Conservation (phyloP, 148 eudicot genomes). For the Persicaria maculosa region DNA sequence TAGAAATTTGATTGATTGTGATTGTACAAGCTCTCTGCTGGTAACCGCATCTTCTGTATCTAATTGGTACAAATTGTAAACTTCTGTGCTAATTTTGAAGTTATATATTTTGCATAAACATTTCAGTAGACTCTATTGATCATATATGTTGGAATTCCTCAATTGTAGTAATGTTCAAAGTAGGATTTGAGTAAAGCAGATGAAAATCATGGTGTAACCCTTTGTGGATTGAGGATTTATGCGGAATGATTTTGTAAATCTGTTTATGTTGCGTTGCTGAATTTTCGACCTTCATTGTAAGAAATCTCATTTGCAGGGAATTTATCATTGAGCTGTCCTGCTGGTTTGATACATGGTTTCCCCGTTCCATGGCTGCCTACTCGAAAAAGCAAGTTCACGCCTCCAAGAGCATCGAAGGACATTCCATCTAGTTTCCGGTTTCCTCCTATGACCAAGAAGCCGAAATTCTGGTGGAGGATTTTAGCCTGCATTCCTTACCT, state of each 20-base stretch:
- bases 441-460: slow-evolving; percentile 60
- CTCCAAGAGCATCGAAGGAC: slow-evolving; percentile 50
- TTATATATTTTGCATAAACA: background rate
- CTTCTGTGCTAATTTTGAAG: background rate
- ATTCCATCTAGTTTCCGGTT: slow-evolving; percentile 29
- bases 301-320: background rate
- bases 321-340: background rate
- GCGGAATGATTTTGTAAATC: no score
- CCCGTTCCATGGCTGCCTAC: slow-evolving; percentile 20
- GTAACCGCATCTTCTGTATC: background rate
- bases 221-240: no score
- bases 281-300: background rate
- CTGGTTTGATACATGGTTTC: background rate
- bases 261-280: no score
- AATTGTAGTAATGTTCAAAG: no score
- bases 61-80: background rate
- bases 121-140: no score
- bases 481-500: slow-evolving; percentile 74
- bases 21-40: background rate
- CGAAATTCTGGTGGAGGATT: slow-evolving; percentile 78
- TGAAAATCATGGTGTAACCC: no score
- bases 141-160: no score
- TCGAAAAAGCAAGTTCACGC: background rate
- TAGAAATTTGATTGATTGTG: no score
- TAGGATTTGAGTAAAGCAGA: no score